Conservation (phyloP, 768 basidiomycete genomes). For the Lactifluus subvellereus region DNA sequence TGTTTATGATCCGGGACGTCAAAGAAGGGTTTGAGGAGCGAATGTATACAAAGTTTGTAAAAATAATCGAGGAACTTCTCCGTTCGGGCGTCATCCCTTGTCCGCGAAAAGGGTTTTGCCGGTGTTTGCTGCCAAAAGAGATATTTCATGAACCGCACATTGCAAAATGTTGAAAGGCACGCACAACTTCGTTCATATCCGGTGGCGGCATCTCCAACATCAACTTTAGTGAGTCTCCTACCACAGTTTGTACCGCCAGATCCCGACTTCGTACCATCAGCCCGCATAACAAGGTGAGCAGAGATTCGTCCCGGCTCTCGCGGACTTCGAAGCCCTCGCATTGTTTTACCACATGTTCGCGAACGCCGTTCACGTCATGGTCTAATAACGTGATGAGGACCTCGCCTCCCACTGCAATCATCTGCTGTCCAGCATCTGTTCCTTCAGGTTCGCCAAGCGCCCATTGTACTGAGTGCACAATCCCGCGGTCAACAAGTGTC, state of each 20-base stretch:
- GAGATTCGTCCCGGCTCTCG: constrained; percentile 63
- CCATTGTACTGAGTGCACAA: constrained; percentile 91
- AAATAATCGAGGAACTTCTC: constrained; percentile 93
- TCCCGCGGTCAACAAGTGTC: constrained; percentile 78
- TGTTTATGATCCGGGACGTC: constrained; percentile 66
- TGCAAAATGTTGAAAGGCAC: constrained; percentile 5
- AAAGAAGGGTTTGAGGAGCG: constrained; percentile 74
- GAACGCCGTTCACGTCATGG: constrained; percentile 83
- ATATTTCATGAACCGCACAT: not conserved
- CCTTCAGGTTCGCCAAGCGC: constrained; percentile 68
- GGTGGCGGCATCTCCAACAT: constrained; percentile 70
- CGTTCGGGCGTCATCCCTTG: constrained; percentile 77
- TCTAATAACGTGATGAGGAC: constrained; percentile 81
- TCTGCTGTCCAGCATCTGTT: constrained; percentile 41
- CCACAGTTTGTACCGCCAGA: constrained; percentile 81
- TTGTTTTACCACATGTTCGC: constrained; percentile 81
- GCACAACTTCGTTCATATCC: constrained; percentile 25
- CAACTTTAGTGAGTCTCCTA: constrained; percentile 80
- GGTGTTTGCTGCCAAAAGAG: constrained; percentile 11
- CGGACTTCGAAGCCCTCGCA: constrained; percentile 55
- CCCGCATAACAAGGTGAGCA: constrained; percentile 69
- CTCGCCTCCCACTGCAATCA: constrained; percentile 82
- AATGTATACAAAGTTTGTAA: constrained; percentile 76
- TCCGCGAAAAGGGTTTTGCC: constrained; percentile 44
- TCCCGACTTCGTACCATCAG: constrained; percentile 78